Evolutionary conservation across 1,139 yeast genomes (phyloP).

Genomic region (Spencermartinsiella ligniputridi): DNA sequence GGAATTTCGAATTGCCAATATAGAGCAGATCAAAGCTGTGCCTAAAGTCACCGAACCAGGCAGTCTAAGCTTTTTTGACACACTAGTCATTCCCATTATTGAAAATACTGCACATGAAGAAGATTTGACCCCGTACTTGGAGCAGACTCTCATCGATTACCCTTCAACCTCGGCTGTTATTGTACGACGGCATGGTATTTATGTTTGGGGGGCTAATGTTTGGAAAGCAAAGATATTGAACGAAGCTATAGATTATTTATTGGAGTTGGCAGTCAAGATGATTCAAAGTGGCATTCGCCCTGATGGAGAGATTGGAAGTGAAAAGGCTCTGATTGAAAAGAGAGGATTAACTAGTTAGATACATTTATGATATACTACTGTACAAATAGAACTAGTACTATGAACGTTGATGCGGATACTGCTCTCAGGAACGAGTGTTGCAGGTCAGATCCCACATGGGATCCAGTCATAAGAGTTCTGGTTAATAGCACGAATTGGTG

Average conservation of each 20-base stretch:
- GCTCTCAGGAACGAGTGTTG: too few relatives aligned
- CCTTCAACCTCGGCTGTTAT: conserved; percentile 82
- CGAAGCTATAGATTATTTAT: conserved; percentile 86
- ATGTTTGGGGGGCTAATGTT: conserved; percentile 90
- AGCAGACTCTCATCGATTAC: conserved; percentile 57
- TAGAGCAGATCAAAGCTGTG: conserved; percentile 91
- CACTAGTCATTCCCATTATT: conserved; percentile 78
- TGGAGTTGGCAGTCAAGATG: conserved; percentile 85
- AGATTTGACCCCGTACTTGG: conserved; percentile 62
- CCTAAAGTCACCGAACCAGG: conserved; percentile 70
- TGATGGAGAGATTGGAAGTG: conserved; percentile 26
- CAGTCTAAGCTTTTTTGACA: conserved; percentile 67
- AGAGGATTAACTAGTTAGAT: neutral
- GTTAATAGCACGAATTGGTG: too few relatives aligned
- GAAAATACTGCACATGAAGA: conserved; percentile 89
- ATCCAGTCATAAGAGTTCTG: too few relatives aligned
- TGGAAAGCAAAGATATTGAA: conserved; percentile 92
- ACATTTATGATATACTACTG: too few relatives aligned
- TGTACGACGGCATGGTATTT: conserved; percentile 90
- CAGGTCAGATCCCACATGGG: too few relatives aligned
- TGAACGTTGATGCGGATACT: too few relatives aligned
- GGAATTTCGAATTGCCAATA: conserved; percentile 70
- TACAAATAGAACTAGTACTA: too few relatives aligned
- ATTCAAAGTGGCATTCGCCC: conserved; percentile 30
- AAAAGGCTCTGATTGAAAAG: conserved; percentile 7